phyloP scores from a whole-genome alignment of 306 rosid genomes.

The Gillenia trifoliata region DNA sequence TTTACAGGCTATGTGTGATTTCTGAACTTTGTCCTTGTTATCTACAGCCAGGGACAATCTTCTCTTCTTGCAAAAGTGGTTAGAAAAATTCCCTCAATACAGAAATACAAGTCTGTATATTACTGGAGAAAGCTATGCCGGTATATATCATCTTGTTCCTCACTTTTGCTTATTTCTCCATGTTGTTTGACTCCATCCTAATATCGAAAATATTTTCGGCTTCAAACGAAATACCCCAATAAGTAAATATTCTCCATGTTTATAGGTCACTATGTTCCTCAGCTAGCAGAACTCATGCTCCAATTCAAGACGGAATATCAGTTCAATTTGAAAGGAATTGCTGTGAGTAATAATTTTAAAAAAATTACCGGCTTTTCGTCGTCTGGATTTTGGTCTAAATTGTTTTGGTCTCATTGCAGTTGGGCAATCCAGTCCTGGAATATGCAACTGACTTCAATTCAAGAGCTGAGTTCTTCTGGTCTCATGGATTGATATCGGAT shows the following conservation, averaged over 20 bases:
- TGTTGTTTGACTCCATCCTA: not conserved
- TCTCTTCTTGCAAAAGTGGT: conserved; percentile 49
- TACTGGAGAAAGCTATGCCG: conserved; percentile 52
- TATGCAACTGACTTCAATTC: conserved; percentile 52
- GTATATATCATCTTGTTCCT: conserved; percentile 10
- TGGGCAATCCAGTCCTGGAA: conserved; percentile 59
- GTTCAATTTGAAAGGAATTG: conserved; percentile 54
- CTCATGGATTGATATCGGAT: conserved; percentile 59
- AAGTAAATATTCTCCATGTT: too few species aligned
- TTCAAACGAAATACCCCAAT: not conserved
- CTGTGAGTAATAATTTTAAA: conserved; percentile 30
- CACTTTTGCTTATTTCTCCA: not conserved
- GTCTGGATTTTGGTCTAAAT: not conserved
- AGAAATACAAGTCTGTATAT: conserved; percentile 45
- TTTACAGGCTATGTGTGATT: conserved; percentile 13
- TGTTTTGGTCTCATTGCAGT: conserved; percentile 22
- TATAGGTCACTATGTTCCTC: conserved; percentile 53
- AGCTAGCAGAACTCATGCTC: conserved; percentile 53
- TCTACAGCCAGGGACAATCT: conserved; percentile 48
- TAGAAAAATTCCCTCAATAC: conserved; percentile 45
- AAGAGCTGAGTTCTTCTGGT: conserved; percentile 58
- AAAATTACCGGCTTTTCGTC: not conserved
- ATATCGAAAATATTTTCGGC: not conserved
- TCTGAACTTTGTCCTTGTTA: conserved; percentile 26
- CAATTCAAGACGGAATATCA: conserved; percentile 30